Evolutionary conservation across 1,284 basidiomycete species (phyloP).

Genomic region (Heterobasidion parviporum): DNA sequence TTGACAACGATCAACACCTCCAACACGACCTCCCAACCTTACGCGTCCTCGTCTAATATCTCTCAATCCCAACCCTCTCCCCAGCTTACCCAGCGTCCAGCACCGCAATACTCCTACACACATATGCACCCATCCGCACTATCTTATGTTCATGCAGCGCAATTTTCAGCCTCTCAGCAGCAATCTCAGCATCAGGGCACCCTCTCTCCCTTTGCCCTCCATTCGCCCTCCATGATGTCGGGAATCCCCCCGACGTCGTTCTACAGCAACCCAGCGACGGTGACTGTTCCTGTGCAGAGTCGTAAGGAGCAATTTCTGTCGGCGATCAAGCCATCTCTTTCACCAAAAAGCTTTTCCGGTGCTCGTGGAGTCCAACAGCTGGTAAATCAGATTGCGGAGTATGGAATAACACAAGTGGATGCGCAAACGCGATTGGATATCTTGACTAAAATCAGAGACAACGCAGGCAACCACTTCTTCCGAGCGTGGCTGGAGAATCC

Average conservation of each 20-base stretch:
- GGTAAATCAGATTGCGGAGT: slow-evolving; percentile 45
- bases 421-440: slow-evolving; percentile 54
- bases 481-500: slow-evolving; percentile 72
- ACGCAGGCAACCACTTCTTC: slow-evolving; percentile 77
- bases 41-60: slow-evolving; percentile 22
- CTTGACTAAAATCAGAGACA: slow-evolving; percentile 69
- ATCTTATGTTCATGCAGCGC: slow-evolving; percentile 23
- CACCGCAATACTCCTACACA: slow-evolving; percentile 23
- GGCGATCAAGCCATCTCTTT: slow-evolving; percentile 44
- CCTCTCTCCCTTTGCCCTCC: slow-evolving; percentile 58
- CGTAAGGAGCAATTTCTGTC: slow-evolving; percentile 39
- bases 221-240: slow-evolving; percentile 38
- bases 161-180: slow-evolving; percentile 23
- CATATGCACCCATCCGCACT: slow-evolving; percentile 30
- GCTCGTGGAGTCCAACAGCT: slow-evolving; percentile 56
- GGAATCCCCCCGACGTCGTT: slow-evolving; percentile 29
- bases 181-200: slow-evolving; percentile 38
- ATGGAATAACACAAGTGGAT: slow-evolving; percentile 56
- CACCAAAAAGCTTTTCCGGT: slow-evolving; percentile 52
- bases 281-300: slow-evolving; percentile 27
- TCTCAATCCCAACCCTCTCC: slow-evolving; percentile 17
- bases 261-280: slow-evolving; percentile 22
- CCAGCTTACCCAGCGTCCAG: slow-evolving; percentile 25
- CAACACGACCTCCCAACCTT: slow-evolving; percentile 24
- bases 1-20: slow-evolving; percentile 39